Evolutionary conservation across 2,329 filamentous ascomycete genomes (phyloP).

Genomic region (Xylariales sp.): DNA sequence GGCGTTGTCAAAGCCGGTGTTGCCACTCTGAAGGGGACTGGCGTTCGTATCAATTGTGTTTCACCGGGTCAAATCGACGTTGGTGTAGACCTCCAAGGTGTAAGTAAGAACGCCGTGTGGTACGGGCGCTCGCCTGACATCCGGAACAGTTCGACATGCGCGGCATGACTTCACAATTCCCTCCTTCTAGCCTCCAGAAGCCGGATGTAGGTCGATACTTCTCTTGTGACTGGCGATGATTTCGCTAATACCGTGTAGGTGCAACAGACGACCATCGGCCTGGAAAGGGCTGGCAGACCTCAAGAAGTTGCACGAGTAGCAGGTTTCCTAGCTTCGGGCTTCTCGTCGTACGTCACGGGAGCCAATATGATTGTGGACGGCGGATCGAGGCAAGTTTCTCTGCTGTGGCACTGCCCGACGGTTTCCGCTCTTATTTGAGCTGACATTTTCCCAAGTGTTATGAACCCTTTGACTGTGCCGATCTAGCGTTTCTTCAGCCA

Average conservation of each 20-base stretch:
- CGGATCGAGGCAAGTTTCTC: conserved; percentile 38
- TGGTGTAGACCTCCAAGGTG: conserved; percentile 37
- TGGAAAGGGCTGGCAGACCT: conserved; percentile 53
- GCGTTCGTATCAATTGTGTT: conserved; percentile 54
- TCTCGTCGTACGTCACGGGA: conserved; percentile 59
- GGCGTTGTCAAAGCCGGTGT: conserved; percentile 57
- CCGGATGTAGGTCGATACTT: conserved; percentile 31
- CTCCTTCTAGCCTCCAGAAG: conserved; percentile 48
- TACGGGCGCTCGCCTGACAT: neutral
- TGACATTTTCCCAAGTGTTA: conserved; percentile 21
- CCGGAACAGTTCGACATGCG: conserved; percentile 38
- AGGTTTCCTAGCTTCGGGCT: conserved; percentile 58
- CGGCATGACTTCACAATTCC: conserved; percentile 49
- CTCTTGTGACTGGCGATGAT: too few species aligned
- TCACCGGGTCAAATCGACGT: conserved; percentile 36
- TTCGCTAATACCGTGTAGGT: conserved; percentile 19
- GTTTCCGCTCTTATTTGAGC: neutral
- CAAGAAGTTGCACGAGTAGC: conserved; percentile 56
- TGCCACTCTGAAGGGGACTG: conserved; percentile 51
- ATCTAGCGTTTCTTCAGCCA: neutral
- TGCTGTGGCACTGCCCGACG: too few species aligned
- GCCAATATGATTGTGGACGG: conserved; percentile 60
- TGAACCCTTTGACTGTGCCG: conserved; percentile 34
- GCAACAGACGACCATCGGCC: conserved; percentile 47
- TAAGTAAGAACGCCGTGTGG: conserved; percentile 18